Evolutionary conservation across 106 monocot genomes (phyloP).

Genomic region (Acanthochlamys bracteata): DNA sequence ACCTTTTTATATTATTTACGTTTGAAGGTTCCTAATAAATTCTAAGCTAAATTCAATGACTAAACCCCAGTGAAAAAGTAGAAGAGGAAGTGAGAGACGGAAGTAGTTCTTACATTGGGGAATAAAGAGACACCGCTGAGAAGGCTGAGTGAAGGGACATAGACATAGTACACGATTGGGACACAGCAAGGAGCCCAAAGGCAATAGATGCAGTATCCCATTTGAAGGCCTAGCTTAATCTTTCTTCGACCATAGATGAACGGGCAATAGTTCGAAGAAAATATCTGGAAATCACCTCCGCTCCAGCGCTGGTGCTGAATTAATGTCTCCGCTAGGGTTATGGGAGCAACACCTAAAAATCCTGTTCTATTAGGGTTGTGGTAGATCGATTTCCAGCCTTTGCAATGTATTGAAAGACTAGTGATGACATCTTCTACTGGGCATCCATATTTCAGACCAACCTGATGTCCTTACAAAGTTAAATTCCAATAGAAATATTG

Average conservation of each 20-base stretch:
- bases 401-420: constrained; percentile 48
- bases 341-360: constrained; percentile 54
- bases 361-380: constrained; percentile 34
- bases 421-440: constrained; percentile 66
- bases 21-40: no score
- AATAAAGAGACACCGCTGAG: constrained; percentile 26
- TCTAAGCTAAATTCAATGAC: no score
- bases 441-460: constrained; percentile 60
- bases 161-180: constrained; percentile 25
- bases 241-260: constrained; percentile 40
- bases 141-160: constrained; percentile 24
- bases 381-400: constrained; percentile 53
- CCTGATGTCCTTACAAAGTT: constrained; percentile 16
- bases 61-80: neutral
- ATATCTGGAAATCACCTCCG: constrained; percentile 48
- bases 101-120: constrained; percentile 22
- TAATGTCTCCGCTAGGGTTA: constrained; percentile 33
- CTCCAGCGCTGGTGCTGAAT: constrained; percentile 63
- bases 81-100: neutral
- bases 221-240: constrained; percentile 35
- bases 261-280: constrained; percentile 45
- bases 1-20: no score
- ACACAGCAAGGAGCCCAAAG: constrained; percentile 36
- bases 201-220: constrained; percentile 35
- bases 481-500: neutral